Conservation (phyloP, 441 rosid species). For the Eutrema salsugineum region DNA sequence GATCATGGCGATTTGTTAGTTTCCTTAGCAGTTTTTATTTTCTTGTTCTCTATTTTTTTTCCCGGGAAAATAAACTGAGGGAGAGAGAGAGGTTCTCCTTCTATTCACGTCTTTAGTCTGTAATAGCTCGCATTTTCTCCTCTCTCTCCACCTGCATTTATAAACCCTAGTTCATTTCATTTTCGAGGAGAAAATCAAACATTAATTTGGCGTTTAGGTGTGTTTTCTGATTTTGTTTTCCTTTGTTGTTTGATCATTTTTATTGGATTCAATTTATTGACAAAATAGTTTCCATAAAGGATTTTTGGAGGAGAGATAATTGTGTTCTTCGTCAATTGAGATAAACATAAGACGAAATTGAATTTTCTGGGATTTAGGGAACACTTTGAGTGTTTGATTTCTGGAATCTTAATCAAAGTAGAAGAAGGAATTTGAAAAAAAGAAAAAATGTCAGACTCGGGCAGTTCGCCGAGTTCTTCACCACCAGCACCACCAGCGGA, state of each 20-base stretch:
- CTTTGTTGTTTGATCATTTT: not conserved
- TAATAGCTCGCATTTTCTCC: conserved; percentile 3
- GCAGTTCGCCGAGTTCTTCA: conserved; percentile 36
- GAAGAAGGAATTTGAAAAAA: not conserved
- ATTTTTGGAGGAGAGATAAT: conserved; percentile 2
- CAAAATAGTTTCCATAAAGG: not conserved
- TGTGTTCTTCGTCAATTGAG: not conserved
- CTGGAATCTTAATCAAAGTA: not conserved
- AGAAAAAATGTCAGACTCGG: conserved; percentile 32
- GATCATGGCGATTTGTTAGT: conserved; percentile 13
- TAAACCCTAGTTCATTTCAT: not conserved
- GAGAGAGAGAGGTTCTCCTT: not conserved
- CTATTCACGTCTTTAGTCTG: not conserved
- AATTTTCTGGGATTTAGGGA: not conserved
- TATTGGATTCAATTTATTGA: not conserved
- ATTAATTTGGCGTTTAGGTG: not conserved
- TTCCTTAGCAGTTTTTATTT: not conserved
- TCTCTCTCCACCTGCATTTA: conserved; percentile 14
- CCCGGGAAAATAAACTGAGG: conserved; percentile 5
- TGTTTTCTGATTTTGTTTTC: not conserved
- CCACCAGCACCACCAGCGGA: conserved; percentile 23
- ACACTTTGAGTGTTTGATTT: not conserved
- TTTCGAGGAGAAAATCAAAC: not conserved
- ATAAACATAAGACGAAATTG: too few relatives aligned
- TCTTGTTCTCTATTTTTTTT: not conserved